These are phyloP conservation scores for Zasmidium angulare DNA, from an alignment of 2,329 filamentous ascomycete species.

Conservation along the genomic window DNA sequence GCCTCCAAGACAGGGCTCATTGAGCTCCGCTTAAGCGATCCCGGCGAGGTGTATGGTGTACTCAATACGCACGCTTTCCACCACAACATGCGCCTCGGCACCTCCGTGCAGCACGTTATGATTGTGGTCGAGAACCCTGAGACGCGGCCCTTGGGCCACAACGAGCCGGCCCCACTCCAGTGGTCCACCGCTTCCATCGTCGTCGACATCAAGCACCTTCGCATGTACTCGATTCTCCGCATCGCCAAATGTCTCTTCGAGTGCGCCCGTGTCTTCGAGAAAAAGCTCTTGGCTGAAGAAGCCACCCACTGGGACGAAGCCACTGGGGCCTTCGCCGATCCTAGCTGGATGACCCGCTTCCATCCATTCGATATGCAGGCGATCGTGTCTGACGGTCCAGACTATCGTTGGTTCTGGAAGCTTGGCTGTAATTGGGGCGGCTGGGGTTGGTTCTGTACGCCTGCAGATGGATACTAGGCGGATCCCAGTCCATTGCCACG, in stretches of 20 bases:
- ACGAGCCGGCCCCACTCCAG: neutral
- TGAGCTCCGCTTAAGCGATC: too few relatives aligned
- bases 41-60: too few relatives aligned
- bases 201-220: neutral
- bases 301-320: neutral
- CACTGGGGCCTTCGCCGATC: neutral
- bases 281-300: neutral
- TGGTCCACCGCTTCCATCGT: neutral
- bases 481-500: too few relatives aligned
- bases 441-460: too few relatives aligned
- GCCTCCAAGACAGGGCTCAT: too few relatives aligned
- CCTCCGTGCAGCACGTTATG: too few relatives aligned
- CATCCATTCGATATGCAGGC: neutral
- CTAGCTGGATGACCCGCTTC: neutral
- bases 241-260: neutral
- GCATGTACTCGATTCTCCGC: neutral
- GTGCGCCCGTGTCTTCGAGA: neutral
- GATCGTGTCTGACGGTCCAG: neutral
- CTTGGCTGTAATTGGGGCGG: too few relatives aligned
- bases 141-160: too few relatives aligned
- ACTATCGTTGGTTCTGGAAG: neutral
- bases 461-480: too few relatives aligned
- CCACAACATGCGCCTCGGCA: too few relatives aligned
- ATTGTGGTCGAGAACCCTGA: too few relatives aligned
- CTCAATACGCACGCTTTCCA: too few relatives aligned